Base-by-base conservation (phyloP, 2,329 filamentous ascomycete genomes). In the Calonectria pteridis region DNA sequence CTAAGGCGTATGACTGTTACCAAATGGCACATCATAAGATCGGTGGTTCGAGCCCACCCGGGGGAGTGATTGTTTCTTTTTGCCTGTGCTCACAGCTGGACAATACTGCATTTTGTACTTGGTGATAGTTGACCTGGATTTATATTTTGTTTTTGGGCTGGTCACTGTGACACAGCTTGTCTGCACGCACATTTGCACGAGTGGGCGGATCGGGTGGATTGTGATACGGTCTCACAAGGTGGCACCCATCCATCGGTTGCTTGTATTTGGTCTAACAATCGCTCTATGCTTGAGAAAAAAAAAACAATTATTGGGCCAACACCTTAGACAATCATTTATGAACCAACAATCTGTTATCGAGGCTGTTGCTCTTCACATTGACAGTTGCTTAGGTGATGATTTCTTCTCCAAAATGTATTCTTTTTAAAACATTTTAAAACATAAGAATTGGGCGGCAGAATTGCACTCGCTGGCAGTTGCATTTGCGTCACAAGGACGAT, bases 1-100 rank as follows among this genome's bases (percentile, higher is more conserved):
- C 65, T 67, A 67, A 53, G 35, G 65, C 65, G 65, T 67, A 51
- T 58, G 65, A 67, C 65, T 67, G 65, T 67, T 67, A 67, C 40
- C 40, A 31, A 64, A 46, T 46, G 59, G 40, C 59, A 64, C 55
- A 67, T 67, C 65, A 58, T 51, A 51, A 67, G 65, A 53, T 67
- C 50, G 65, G 50, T 55, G 50, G 65, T 67, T 67, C 65, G 65
- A 67, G 65, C 65, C 65, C 50, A 55, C 50, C 65, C 50, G 35
- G 65, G 65, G 65, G 65, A 67, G 65, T 23, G 26, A 14, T 33
- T 55, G 6, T 26, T 51, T 51, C n/a, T 46, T 67, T 55, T 67
- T 67, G 46, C 29, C 3, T 4, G 2, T n/a, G 23, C 11, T 10
- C 16, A 11, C n/a, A 40, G 4, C 2, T 28, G 7, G 23, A 3